phyloP scores from a whole-genome alignment of 2,329 filamentous ascomycete species.

The Hirsutella minnesotensis region DNA sequence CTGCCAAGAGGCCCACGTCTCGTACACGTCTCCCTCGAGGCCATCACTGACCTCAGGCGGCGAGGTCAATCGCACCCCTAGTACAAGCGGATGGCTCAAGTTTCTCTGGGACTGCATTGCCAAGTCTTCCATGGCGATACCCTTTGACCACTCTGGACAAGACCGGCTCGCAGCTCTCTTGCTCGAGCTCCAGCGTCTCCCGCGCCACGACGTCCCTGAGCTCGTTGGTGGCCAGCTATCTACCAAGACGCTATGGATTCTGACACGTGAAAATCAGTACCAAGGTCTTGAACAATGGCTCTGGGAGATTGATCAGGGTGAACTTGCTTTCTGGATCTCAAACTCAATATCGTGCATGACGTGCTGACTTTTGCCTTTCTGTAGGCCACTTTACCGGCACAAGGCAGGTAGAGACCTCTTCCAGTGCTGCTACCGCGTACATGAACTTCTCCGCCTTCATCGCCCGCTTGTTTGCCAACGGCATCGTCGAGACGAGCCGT shows the following conservation, averaged over 20 bases:
- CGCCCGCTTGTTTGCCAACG: constrained; percentile 1
- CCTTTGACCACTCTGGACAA: background rate
- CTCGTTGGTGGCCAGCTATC: no score
- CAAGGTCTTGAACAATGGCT: no score
- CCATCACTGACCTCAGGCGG: background rate
- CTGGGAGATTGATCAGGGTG: no score
- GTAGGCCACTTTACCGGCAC: background rate
- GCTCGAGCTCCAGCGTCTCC: constrained; percentile 1
- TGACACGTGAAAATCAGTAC: no score
- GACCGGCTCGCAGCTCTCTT: constrained; percentile 1
- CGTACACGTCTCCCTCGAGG: background rate
- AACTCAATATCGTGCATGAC: no score
- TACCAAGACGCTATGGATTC: no score
- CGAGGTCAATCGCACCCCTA: background rate
- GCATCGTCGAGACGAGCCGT: background rate
- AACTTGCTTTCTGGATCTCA: no score
- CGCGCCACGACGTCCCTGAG: background rate
- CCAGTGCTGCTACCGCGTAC: background rate
- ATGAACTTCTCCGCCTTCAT: constrained; percentile 3
- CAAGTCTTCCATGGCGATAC: constrained; percentile 1
- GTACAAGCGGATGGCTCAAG: constrained; percentile 1
- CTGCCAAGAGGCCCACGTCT: background rate
- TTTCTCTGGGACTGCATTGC: constrained; percentile 1
- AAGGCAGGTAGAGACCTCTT: background rate
- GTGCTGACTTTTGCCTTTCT: background rate